Evolutionary conservation across 169 alveolate genomes (phyloP), one percentile per base, ranked within the genome.

Genomic region (Plasmodium gallinaceum): DNA sequence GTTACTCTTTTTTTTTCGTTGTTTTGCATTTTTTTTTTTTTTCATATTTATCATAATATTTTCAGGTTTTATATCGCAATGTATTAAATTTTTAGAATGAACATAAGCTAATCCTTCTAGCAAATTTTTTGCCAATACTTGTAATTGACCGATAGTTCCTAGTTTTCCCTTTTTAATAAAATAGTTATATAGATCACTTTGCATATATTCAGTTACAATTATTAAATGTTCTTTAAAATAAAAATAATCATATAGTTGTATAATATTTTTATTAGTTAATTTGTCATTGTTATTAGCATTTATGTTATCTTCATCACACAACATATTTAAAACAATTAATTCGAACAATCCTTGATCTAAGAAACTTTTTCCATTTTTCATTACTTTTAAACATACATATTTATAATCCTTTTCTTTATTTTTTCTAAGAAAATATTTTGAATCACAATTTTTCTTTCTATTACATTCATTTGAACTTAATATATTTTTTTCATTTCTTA

Each of bases 51-150:
- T 86, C 92, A 86, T 86, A 61, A 98, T 94, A 95, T 98, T 98
- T 74, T 98, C 99, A 26, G 99, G 99, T 74, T 98, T 98, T 85
- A 98, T 92, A 95, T 98, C 99, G 68, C 99, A 91, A 93, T 98
- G 99, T 54, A 97, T 95, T 54, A 98, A 96, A 70, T 97, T 96
- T 76, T 95, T 97, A 7, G 96, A 88, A 92, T 98, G 99, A 91
- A 97, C 94, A 93, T 97, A 98, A 58, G 86, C 88, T 46, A 86
- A 45, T 24, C 92, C 92, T 71, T 86, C 65, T 45, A 86, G 45
- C 60, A 86, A 70, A 65, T 54, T 80, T 46, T 86, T 89, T 1
- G 93, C 52, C 46, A 89, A 68, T 42, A 76, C 24, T 60, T 83
- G 89, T 72, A 89, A 61, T 51, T 88, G 88, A 45, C 88, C 88